These are phyloP conservation scores for Fusarium coffeatum DNA, from an alignment of 2,329 filamentous ascomycete species.

Conservation along the genomic window DNA sequence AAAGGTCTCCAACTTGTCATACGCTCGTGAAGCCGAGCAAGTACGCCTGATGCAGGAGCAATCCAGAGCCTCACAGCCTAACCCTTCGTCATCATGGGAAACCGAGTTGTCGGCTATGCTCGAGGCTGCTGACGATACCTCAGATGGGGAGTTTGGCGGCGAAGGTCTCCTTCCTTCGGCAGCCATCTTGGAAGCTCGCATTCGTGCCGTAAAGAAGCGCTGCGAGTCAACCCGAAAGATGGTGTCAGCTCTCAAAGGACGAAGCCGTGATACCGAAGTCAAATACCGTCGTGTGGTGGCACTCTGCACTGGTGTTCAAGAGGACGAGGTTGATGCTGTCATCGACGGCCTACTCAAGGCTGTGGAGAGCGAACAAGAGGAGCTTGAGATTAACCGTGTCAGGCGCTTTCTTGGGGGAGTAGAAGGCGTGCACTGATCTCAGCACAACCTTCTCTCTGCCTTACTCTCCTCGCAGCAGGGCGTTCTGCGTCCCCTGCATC, in stretches of 20 bases:
- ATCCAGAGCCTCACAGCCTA: conserved; percentile 56
- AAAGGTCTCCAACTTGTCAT: conserved; percentile 81
- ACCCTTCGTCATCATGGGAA: conserved; percentile 64
- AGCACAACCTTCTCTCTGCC: background rate
- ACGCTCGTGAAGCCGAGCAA: conserved; percentile 78
- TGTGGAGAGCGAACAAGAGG: conserved; percentile 85
- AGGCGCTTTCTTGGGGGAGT: conserved; percentile 83
- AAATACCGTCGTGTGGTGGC: conserved; percentile 91
- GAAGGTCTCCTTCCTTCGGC: conserved; percentile 66
- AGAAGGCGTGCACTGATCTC: conserved; percentile 65
- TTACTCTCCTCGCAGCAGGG: background rate
- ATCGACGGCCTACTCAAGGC: conserved; percentile 85
- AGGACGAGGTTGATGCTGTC: conserved; percentile 82
- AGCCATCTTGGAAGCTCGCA: conserved; percentile 72
- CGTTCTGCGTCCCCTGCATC: conserved; percentile 13
- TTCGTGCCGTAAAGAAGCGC: conserved; percentile 76
- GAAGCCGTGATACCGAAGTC: conserved; percentile 84
- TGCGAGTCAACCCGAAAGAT: conserved; percentile 75
- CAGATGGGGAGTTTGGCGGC: conserved; percentile 52
- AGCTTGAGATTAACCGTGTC: conserved; percentile 80
- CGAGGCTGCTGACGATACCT: conserved; percentile 55
- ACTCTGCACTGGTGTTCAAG: conserved; percentile 83
- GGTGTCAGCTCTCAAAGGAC: conserved; percentile 77
- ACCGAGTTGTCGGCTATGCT: conserved; percentile 63
- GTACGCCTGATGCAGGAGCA: conserved; percentile 58